These are phyloP conservation scores for Macadamia tetraphylla DNA, from an alignment of 164 flowering plant species.

Conservation along the genomic window DNA sequence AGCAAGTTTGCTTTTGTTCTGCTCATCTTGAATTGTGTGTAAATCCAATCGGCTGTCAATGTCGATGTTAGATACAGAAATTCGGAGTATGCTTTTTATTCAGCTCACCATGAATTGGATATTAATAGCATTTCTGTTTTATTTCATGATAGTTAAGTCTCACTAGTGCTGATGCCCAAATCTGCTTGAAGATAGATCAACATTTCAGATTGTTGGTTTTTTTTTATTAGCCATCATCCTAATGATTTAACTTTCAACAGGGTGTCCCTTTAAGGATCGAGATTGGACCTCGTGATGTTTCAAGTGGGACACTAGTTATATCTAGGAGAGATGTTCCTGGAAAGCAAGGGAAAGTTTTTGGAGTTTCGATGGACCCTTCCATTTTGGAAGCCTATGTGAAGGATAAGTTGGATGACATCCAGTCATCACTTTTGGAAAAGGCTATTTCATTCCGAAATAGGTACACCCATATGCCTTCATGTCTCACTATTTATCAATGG, in stretches of 20 bases:
- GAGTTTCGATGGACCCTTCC: conserved; percentile 76
- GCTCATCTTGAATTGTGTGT: no score
- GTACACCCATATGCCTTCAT: conserved; percentile 24
- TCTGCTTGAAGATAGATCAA: background rate
- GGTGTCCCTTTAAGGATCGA: conserved; percentile 95
- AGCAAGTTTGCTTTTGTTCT: background rate
- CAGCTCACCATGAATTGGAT: no score
- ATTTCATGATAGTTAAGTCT: background rate
- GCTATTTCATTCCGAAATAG: conserved; percentile 79
- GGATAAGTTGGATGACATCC: conserved; percentile 75
- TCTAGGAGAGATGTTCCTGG: conserved; percentile 95
- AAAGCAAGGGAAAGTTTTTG: conserved; percentile 89
- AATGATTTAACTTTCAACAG: conserved; percentile 25
- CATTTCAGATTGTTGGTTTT: background rate
- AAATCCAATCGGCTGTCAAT: no score
- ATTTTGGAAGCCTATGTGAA: conserved; percentile 51
- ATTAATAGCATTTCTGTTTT: background rate
- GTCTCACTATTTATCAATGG: background rate
- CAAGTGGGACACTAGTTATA: conserved; percentile 72
- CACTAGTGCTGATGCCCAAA: background rate
- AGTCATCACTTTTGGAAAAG: conserved; percentile 59
- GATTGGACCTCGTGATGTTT: conserved; percentile 95
- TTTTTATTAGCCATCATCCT: background rate
- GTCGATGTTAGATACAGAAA: no score
- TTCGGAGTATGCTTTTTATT: no score